Evolutionary conservation across 371 early-diverging fungal species (phyloP), one percentile per base, ranked within the genome.

Genomic region (Mortierella sp.): DNA sequence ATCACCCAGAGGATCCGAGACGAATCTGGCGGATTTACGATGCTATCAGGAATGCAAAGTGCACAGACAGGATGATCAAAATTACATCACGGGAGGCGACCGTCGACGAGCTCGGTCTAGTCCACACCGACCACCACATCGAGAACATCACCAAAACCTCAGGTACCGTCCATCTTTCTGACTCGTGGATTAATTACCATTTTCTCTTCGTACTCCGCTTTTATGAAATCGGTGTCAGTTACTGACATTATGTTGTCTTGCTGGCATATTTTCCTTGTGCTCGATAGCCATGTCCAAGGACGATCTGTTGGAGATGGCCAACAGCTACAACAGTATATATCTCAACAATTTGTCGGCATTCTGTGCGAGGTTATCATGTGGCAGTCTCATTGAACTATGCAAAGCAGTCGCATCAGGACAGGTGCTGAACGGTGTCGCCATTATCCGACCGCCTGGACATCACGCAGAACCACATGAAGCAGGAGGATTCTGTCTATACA

Each of bases 391-490:
- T 48, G 90, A 94, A 39, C 84, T 94, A 5, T 91, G 94, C 65
- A 86, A 88, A 39, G 92, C 92, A 8, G 94, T 98, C 0, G 89
- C 90, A 22, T 58, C 44, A 0, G 91, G 93, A 37, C 77, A 86
- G 40, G 88, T 96, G 8, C 75, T 87, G 9, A 95, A 95, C 79
- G 97, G 95, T 1, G 87, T 98, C 76, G 97, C 97, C 5, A 91
- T 96, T 41, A 91, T 97, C 66, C 87, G 97, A 70, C 96, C 95
- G 11, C 96, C 96, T 40, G 97, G 97, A 1, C 98, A 98, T 85
- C 98, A 97, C 84, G 96, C 98, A 1, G 95, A 95, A 71, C 68
- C 79, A 1, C 89, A 93, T 44, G 80, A 87, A 19, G 89, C 91
- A 40, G 94, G 90, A 92, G 97, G 97, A 1, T 98, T 96, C 65